Conservation (phyloP, 768 basidiomycete genomes). For the Macrolepiota dolichaula region DNA sequence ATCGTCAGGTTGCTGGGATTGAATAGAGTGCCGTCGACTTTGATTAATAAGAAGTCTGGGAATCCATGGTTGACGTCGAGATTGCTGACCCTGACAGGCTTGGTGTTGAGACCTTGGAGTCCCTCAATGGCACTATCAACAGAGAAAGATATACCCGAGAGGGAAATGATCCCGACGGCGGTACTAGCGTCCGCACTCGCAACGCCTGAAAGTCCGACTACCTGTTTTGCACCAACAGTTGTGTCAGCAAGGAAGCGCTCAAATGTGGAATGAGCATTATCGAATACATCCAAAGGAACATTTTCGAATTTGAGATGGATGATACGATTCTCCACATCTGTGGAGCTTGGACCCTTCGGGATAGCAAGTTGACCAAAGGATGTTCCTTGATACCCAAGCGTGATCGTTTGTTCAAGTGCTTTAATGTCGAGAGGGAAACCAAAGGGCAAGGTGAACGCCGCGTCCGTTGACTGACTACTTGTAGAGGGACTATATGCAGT, state of each 20-base stretch:
- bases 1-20: conserved; percentile 57
- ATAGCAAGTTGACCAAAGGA: conserved; percentile 60
- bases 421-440: conserved; percentile 67
- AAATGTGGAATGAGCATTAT: conserved; percentile 47
- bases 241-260: conserved; percentile 60
- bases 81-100: conserved; percentile 51
- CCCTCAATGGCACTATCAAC: conserved; percentile 59
- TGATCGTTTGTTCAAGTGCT: conserved; percentile 57
- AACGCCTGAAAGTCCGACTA: conserved; percentile 49
- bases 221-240: conserved; percentile 42
- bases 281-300: conserved; percentile 57
- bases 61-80: conserved; percentile 70
- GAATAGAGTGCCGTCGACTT: conserved; percentile 53
- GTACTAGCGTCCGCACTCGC: conserved; percentile 58
- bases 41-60: conserved; percentile 65
- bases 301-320: conserved; percentile 58
- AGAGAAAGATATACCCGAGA: conserved; percentile 55
- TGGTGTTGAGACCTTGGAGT: conserved; percentile 58
- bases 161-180: conserved; percentile 58
- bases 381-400: conserved; percentile 45
- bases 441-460: conserved; percentile 67
- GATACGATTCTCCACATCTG: conserved; percentile 59
- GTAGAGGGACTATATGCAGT: conserved; percentile 57
- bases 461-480: conserved; percentile 56
- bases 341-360: conserved; percentile 52